Evolutionary conservation across 1,284 basidiomycete genomes (phyloP).

Genomic region (Lignosus rhinocerotis): DNA sequence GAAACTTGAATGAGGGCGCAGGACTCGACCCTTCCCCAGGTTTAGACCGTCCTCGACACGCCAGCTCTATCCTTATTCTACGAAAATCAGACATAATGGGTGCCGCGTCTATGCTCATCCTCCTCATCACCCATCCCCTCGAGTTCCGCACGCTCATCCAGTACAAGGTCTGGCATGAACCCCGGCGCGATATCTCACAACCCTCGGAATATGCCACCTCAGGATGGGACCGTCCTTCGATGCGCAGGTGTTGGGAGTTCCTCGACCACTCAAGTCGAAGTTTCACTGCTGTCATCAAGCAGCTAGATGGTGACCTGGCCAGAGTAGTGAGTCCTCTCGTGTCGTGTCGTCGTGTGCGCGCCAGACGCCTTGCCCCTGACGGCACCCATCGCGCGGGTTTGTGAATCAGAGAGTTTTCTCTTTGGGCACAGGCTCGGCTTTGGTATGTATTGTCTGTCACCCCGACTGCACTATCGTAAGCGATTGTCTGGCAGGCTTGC

Average conservation of each 20-base stretch:
- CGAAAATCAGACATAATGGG: conserved; percentile 31
- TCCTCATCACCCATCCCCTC: conserved; percentile 71
- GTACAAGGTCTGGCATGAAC: conserved; percentile 79
- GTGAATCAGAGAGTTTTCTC: background rate
- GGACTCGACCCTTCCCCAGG: background rate
- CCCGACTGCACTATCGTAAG: too few species aligned
- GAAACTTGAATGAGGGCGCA: conserved; percentile 3
- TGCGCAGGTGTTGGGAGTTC: conserved; percentile 91
- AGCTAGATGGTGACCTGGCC: conserved; percentile 93
- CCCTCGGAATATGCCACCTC: conserved; percentile 71
- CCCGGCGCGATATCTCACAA: conserved; percentile 78
- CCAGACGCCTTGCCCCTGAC: background rate
- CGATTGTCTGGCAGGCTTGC: too few species aligned
- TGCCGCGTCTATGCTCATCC: conserved; percentile 44
- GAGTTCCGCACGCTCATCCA: conserved; percentile 81
- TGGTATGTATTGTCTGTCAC: too few species aligned
- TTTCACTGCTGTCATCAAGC: conserved; percentile 95
- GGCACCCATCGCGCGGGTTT: background rate
- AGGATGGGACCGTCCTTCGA: conserved; percentile 81
- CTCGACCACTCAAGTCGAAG: conserved; percentile 89
- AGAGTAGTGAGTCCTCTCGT: conserved; percentile 68
- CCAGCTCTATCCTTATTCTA: conserved; percentile 6
- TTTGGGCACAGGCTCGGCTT: background rate
- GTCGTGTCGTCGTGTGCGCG: background rate
- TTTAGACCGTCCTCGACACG: conserved; percentile 3